phyloP scores from a whole-genome alignment of 2,329 filamentous ascomycete genomes.

The Catunica adiposa region DNA sequence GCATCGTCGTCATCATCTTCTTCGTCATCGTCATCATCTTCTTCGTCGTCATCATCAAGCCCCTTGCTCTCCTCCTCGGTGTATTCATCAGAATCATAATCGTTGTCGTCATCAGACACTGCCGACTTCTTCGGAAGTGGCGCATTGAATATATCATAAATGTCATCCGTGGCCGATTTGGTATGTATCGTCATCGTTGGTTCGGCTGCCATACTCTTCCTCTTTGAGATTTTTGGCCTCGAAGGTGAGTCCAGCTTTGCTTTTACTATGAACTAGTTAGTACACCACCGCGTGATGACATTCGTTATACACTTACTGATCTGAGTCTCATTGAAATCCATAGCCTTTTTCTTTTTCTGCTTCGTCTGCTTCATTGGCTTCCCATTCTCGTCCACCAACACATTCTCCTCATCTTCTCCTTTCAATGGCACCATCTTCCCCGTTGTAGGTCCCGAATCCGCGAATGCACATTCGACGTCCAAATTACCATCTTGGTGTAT shows the following conservation, averaged over 20 bases:
- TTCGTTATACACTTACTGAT: conserved; percentile 47
- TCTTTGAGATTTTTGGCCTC: conserved; percentile 67
- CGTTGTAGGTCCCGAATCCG: background rate
- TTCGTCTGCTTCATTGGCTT: conserved; percentile 14
- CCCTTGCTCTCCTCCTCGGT: conserved; percentile 75
- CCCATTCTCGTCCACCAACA: conserved; percentile 15
- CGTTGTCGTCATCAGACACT: conserved; percentile 20
- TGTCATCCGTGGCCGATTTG: conserved; percentile 86
- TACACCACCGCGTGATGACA: background rate
- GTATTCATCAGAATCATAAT: conserved; percentile 47
- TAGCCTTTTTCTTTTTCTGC: conserved; percentile 54
- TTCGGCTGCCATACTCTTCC: conserved; percentile 40
- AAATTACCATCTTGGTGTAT: conserved; percentile 7
- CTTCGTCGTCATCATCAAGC: conserved; percentile 36
- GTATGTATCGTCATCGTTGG: conserved; percentile 99
- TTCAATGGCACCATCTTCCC: conserved; percentile 7
- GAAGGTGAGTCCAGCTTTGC: conserved; percentile 83
- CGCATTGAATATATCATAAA: conserved; percentile 92
- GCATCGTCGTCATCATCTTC: conserved; percentile 37
- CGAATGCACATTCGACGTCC: conserved; percentile 7
- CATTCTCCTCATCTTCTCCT: background rate
- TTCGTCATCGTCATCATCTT: conserved; percentile 60
- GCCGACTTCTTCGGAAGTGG: conserved; percentile 35
- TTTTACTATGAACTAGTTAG: conserved; percentile 46
- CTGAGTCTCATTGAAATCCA: conserved; percentile 81